Evolutionary conservation across 2,329 filamentous ascomycete species (phyloP), one percentile per base, ranked within the genome.

Genomic region (Gremmenia infestans): DNA sequence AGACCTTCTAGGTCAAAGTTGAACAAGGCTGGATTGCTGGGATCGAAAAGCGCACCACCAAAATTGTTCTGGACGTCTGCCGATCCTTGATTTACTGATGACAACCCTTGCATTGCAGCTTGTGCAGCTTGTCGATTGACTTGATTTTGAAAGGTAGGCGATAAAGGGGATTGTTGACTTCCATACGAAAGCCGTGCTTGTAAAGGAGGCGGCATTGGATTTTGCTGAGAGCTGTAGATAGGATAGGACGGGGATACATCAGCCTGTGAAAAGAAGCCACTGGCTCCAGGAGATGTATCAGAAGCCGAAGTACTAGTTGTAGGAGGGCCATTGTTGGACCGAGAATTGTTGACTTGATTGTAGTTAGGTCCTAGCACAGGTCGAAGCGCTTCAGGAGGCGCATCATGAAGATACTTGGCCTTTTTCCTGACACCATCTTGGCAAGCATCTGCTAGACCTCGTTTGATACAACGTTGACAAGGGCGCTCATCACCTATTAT

Each of bases 361-460:
- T 83, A 87, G 60, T 80, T 85, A 32, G 86, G 83, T 5, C 87
- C 86, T 48, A 94, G 80, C 43, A 94, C 91, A n/a, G 92, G 90
- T 69, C 93, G 82, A 60, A 97, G 78, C 47, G 91, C 91, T 71
- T 95, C 91, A 52, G 91, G 85, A 37, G 93, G 92, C 25, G 93
- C 91, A 79, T 97, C 94, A 69, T 97, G 92, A 55, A 99, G 88
- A 72, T 99, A 99, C 73, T 99, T 99, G 52, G 94, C 94, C 80
- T 97, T 99, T 74, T 99, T 99, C 61, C 94, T 88, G 51, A 97
- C 91, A 53, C 94, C 94, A 70, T 99, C 94, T 72, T 96, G 91
- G 69, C 94, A 99, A 59, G 85, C 85, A 71, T 96, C 91, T 67
- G 91, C 89, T 22, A 97, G 82, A 47, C 91, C 90, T 66, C 94